Conservation (phyloP, 192 early-diverging fungal species). For the Spizellomyces sp. region DNA sequence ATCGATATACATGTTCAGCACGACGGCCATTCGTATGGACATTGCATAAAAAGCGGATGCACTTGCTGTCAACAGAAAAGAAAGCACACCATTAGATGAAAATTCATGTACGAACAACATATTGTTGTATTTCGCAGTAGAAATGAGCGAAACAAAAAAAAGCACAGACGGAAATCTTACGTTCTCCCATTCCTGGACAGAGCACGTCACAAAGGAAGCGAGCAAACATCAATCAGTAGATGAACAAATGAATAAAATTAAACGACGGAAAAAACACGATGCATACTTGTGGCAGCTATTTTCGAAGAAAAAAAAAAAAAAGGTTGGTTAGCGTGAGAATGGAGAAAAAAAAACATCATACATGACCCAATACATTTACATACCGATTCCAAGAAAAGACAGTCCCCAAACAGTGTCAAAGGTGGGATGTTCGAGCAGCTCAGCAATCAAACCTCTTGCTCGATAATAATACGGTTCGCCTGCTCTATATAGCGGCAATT, state of each 20-base stretch:
- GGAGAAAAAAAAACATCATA: too few species aligned
- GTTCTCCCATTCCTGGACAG: neutral
- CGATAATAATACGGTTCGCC: conserved; percentile 13
- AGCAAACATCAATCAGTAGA: too few species aligned
- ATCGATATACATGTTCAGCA: conserved; percentile 36
- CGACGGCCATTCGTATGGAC: conserved; percentile 41
- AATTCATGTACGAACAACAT: neutral
- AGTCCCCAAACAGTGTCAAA: conserved; percentile 15
- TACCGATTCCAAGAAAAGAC: conserved; percentile 15
- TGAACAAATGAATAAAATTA: too few species aligned
- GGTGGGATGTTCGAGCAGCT: neutral
- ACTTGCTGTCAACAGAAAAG: neutral
- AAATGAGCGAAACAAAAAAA: too few species aligned
- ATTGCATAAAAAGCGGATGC: neutral
- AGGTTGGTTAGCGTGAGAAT: too few species aligned
- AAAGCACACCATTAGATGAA: neutral
- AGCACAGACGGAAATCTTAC: neutral
- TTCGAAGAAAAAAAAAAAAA: too few species aligned
- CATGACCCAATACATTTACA: neutral
- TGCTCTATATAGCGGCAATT: conserved; percentile 14
- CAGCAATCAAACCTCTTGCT: conserved; percentile 13
- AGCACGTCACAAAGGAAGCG: too few species aligned
- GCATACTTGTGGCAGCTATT: too few species aligned
- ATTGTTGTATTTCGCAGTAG: neutral
- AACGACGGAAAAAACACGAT: too few species aligned